Base-by-base conservation (phyloP, 2,329 filamentous ascomycete genomes). In the Colletotrichum agaves region DNA sequence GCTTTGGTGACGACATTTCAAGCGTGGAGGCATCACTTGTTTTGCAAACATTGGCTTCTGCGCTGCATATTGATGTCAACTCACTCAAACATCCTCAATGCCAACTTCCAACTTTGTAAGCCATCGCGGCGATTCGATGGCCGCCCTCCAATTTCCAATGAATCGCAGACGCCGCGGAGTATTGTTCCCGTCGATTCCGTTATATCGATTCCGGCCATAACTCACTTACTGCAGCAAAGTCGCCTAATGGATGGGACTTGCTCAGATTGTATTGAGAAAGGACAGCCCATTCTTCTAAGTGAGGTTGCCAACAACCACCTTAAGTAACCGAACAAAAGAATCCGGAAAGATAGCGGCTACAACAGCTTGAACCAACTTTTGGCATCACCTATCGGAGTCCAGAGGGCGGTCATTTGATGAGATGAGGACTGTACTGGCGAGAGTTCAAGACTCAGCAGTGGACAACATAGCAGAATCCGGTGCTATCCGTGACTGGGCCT, bases 331-430 rank as follows among this genome's bases (percentile, higher is more conserved):
- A 33, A 10, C 31, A 33, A 33, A 10, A 33, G 31, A 10, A 33
- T 33, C 31, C 31, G 31, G 31, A 33, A 33, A 10, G 31, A 33
- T 10, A 33, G 31, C 31, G 31, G 11, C 44, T 47, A 12, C 44
- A 19, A 3, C 19, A 19, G 2, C n/a, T 47, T 47, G 17, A 77
- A 64, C 69, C 74, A 1, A 73, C 76, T 3, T 77, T 57, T 33
- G 7, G n/a, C 8, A 19, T 21, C 10, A 43, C 37, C n/a, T 57
- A 57, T 37, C 39, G 39, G 10, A 57, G 8, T 13, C 53, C 53
- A 17, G 39, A 57, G 27, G 53, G 44, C n/a, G 15, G n/a, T 23
- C 21, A 44, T 10, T 12, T 31, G 37, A 57, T 57, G 10, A 13
- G 23, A 4, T 23, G 21, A 31, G 19, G 39, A 33, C 37, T 57